Conservation (phyloP, 495 filamentous ascomycete genomes). For the Polyplosphaeria fusca region DNA sequence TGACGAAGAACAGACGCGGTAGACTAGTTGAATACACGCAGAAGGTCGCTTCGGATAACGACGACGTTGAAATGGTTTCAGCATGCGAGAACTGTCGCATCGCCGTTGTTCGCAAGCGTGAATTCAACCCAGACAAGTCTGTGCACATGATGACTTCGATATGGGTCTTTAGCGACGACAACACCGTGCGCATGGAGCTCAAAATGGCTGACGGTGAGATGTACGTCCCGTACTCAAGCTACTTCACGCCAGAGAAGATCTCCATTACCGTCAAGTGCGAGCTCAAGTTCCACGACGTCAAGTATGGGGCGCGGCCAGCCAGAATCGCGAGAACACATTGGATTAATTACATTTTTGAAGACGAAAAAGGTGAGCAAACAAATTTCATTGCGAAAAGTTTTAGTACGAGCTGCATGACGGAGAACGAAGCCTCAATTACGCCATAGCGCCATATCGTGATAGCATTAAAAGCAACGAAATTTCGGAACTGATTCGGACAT, state of each 20-base stretch:
- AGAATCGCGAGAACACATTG: constrained; percentile 38
- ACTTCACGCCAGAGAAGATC: constrained; percentile 41
- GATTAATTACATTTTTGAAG: constrained; percentile 43
- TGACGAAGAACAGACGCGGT: constrained; percentile 17
- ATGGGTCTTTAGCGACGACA: constrained; percentile 42
- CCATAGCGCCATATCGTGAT: too few species aligned
- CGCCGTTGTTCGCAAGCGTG: constrained; percentile 39
- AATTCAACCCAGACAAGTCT: constrained; percentile 24
- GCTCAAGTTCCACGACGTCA: constrained; percentile 36
- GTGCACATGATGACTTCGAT: constrained; percentile 39
- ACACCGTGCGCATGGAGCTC: constrained; percentile 40
- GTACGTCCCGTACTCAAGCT: constrained; percentile 42
- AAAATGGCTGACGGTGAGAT: constrained; percentile 39
- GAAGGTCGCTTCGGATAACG: constrained; percentile 31
- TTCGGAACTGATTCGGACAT: not conserved
- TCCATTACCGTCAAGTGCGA: constrained; percentile 34
- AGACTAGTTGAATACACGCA: constrained; percentile 39
- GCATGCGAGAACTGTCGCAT: constrained; percentile 32
- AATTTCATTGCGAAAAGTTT: not conserved
- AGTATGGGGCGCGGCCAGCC: constrained; percentile 13
- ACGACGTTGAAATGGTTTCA: constrained; percentile 36
- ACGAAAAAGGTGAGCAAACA: constrained; percentile 2
- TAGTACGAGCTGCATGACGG: too few species aligned
- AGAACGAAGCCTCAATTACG: too few species aligned
- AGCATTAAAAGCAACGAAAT: not conserved